Conservation (phyloP, 2,329 filamentous ascomycete species). For the Escovopsis sp. region DNA sequence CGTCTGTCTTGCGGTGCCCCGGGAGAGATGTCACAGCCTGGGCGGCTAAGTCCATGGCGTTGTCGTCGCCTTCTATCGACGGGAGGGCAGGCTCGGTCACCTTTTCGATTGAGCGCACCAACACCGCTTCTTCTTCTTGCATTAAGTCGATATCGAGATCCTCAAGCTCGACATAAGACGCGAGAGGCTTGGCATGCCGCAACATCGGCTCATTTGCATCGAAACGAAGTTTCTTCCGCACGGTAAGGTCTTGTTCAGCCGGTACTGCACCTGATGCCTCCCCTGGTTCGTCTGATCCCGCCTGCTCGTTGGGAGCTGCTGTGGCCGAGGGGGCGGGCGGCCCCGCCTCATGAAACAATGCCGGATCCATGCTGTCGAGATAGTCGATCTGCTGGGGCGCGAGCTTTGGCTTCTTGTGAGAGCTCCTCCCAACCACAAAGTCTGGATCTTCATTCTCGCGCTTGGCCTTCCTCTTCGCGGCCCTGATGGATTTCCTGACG, state of each 20-base stretch:
- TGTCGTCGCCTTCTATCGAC: slow-evolving; percentile 2
- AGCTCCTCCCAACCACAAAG: slow-evolving; percentile 29
- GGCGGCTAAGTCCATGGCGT: slow-evolving; percentile 26
- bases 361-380: slow-evolving; percentile 35
- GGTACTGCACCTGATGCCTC: slow-evolving; percentile 5
- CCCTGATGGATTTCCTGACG: slow-evolving; percentile 38
- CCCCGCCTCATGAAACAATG: slow-evolving; percentile 25
- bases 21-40: slow-evolving; percentile 19
- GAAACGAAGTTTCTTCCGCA: slow-evolving; percentile 14
- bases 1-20: slow-evolving; percentile 6
- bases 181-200: slow-evolving; percentile 36
- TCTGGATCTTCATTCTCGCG: slow-evolving; percentile 41
- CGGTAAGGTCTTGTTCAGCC: slow-evolving; percentile 5
- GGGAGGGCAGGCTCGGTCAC: too few species aligned
- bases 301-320: slow-evolving; percentile 9
- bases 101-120: slow-evolving; percentile 18
- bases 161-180: slow-evolving; percentile 36
- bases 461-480: slow-evolving; percentile 37
- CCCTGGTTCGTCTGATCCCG: slow-evolving; percentile 7
- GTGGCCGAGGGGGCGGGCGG: slow-evolving; percentile 8
- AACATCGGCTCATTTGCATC: slow-evolving; percentile 34
- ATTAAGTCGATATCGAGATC: slow-evolving; percentile 25
- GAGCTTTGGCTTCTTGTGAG: slow-evolving; percentile 27
- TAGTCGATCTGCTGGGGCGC: slow-evolving; percentile 15
- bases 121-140: slow-evolving; percentile 25